These are phyloP conservation scores for Scytalidium lignicola DNA, from an alignment of 2,329 filamentous ascomycete species.

Conservation along the genomic window DNA sequence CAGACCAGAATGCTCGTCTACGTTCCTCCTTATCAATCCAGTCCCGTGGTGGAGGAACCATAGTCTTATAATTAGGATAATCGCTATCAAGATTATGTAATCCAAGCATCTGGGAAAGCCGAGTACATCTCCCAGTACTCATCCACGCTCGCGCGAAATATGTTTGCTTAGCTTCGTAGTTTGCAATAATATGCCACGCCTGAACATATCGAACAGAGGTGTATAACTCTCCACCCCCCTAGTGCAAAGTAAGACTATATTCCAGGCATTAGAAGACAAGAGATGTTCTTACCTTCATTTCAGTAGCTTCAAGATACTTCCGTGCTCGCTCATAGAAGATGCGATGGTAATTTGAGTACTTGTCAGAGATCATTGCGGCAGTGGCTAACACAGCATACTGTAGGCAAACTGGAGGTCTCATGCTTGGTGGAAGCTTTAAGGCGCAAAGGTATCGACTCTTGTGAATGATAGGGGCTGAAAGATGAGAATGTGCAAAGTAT, in stretches of 20 bases:
- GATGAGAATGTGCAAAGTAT: slow-evolving; percentile 73
- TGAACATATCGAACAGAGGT: slow-evolving; percentile 78
- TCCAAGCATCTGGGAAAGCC: slow-evolving; percentile 78
- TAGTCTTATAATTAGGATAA: slow-evolving; percentile 64
- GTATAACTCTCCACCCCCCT: slow-evolving; percentile 71
- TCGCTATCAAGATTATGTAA: slow-evolving; percentile 70
- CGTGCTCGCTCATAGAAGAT: slow-evolving; percentile 78
- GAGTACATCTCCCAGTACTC: slow-evolving; percentile 65
- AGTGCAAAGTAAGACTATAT: slow-evolving; percentile 14
- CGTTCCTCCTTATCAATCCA: slow-evolving; percentile 82
- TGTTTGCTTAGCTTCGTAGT: slow-evolving; percentile 80
- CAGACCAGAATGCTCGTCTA: slow-evolving; percentile 79
- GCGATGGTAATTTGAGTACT: slow-evolving; percentile 66
- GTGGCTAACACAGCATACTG: slow-evolving; percentile 87
- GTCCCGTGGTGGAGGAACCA: slow-evolving; percentile 65
- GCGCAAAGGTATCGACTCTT: slow-evolving; percentile 68
- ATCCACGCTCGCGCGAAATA: slow-evolving; percentile 82
- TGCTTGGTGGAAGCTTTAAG: slow-evolving; percentile 65
- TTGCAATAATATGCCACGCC: slow-evolving; percentile 68
- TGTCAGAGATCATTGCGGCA: slow-evolving; percentile 65
- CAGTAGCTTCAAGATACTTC: slow-evolving; percentile 77
- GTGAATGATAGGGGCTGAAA: slow-evolving; percentile 72
- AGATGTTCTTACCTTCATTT: slow-evolving; percentile 72
- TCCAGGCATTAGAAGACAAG: background rate
- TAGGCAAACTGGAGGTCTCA: slow-evolving; percentile 75